phyloP scores from a whole-genome alignment of 768 basidiomycete species.

The Peribolospora kevripleyi region DNA sequence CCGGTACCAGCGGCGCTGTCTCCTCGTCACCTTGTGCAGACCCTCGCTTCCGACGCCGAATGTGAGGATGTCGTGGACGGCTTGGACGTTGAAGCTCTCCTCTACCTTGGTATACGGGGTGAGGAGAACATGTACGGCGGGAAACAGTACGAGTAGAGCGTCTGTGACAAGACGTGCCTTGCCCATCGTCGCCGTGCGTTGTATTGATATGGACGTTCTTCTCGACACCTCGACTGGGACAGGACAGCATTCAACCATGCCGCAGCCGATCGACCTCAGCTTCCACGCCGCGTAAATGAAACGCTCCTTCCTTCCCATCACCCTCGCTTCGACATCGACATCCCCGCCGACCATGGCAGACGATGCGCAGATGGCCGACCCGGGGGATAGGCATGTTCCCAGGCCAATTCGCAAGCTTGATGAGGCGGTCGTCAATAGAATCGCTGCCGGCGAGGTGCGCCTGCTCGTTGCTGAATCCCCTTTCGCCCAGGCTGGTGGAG shows the following conservation, averaged over 20 bases:
- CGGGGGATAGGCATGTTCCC: slow-evolving; percentile 7
- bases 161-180: too few species aligned
- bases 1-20: background rate
- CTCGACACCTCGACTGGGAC: too few species aligned
- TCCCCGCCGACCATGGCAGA: too few species aligned
- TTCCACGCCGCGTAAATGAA: too few species aligned
- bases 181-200: too few species aligned
- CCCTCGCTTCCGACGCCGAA: slow-evolving; percentile 31
- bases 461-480: background rate
- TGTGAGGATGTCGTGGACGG: slow-evolving; percentile 60
- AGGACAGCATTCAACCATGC: too few species aligned
- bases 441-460: slow-evolving; percentile 41
- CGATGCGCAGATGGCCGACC: too few species aligned
- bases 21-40: slow-evolving; percentile 27
- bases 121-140: slow-evolving; percentile 36
- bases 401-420: slow-evolving; percentile 43
- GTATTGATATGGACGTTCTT: too few species aligned
- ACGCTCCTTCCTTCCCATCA: too few species aligned
- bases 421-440: slow-evolving; percentile 67
- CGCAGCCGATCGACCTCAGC: too few species aligned
- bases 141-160: too few species aligned
- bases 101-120: slow-evolving; percentile 91
- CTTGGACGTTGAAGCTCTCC: slow-evolving; percentile 88
- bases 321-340: too few species aligned
- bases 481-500: slow-evolving; percentile 26